Conservation (phyloP, 1,284 basidiomycete species). For the Trichosporon sp. region DNA sequence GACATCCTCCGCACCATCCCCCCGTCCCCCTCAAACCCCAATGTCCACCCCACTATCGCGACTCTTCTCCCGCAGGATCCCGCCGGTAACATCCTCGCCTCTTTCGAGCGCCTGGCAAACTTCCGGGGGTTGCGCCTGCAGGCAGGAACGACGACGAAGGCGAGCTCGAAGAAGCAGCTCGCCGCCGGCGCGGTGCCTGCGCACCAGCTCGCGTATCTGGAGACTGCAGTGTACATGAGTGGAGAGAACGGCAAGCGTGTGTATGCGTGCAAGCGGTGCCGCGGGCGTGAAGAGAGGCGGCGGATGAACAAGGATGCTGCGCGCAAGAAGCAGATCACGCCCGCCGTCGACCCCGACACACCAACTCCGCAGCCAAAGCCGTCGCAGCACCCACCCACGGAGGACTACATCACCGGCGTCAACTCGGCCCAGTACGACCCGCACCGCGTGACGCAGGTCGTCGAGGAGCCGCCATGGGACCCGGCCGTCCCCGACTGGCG, state of each 20-base stretch:
- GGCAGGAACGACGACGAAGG: conserved; percentile 43
- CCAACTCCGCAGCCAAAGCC: conserved; percentile 13
- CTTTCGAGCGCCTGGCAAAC: conserved; percentile 38
- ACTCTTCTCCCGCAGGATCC: conserved; percentile 28
- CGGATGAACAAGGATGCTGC: conserved; percentile 40
- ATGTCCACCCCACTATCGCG: conserved; percentile 21
- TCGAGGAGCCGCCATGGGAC: conserved; percentile 45
- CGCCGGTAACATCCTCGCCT: conserved; percentile 29
- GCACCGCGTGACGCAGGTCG: conserved; percentile 33
- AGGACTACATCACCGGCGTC: conserved; percentile 40
- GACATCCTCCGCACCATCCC: conserved; percentile 42
- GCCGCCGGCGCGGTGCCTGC: conserved; percentile 38
- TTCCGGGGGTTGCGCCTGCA: conserved; percentile 40
- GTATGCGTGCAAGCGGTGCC: conserved; percentile 75
- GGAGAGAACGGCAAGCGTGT: conserved; percentile 53
- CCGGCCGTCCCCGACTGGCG: conserved; percentile 41
- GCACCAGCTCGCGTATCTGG: conserved; percentile 38
- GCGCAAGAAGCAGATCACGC: conserved; percentile 35
- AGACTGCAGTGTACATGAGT: conserved; percentile 47
- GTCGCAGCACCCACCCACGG: conserved; percentile 25
- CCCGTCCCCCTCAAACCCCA: conserved; percentile 23
- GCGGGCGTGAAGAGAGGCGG: conserved; percentile 67
- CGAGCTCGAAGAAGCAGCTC: conserved; percentile 43
- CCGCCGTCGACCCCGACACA: conserved; percentile 29
- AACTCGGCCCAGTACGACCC: conserved; percentile 44